A percentile compares a stretch with the other conserved stretches of the same genome.
These are phyloP conservation scores for barrel medic (Medicago truncatula) DNA, from an alignment of 306 rosid species.

Conservation along the genomic window DNA sequence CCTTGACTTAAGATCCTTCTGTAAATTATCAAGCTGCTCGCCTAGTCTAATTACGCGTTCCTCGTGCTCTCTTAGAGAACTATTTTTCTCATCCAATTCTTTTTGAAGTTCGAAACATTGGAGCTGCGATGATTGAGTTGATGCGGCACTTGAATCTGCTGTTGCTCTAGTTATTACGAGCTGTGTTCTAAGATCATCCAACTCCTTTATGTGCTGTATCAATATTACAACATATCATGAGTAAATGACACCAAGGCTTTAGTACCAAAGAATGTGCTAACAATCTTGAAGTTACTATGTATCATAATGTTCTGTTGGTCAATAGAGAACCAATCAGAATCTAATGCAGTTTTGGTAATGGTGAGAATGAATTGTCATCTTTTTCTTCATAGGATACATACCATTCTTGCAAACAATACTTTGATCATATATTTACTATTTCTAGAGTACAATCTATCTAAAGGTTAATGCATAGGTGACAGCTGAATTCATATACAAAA, in stretches of 20 bases:
- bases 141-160: conserved; percentile 86
- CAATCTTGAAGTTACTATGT: neutral
- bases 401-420: conserved; percentile 4
- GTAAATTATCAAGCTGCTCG: conserved; percentile 83
- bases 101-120: conserved; percentile 74
- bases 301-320: neutral
- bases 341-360: neutral
- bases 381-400: conserved; percentile 16
- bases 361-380: neutral
- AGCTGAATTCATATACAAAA: conserved; percentile 2
- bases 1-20: conserved; percentile 80
- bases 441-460: neutral
- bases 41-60: conserved; percentile 72
- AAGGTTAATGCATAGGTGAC: conserved; percentile 4
- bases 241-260: conserved; percentile 8
- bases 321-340: conserved; percentile 6
- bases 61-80: conserved; percentile 77
- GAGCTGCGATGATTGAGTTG: conserved; percentile 78
- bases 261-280: conserved; percentile 8
- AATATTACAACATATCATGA: conserved; percentile 29
- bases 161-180: conserved; percentile 74
- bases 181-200: conserved; percentile 78
- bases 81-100: conserved; percentile 77
- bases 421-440: conserved; percentile 18
- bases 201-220: conserved; percentile 74